Evolutionary conservation across 1,284 basidiomycete species (phyloP).

Genomic region (Puccinia triticina): DNA sequence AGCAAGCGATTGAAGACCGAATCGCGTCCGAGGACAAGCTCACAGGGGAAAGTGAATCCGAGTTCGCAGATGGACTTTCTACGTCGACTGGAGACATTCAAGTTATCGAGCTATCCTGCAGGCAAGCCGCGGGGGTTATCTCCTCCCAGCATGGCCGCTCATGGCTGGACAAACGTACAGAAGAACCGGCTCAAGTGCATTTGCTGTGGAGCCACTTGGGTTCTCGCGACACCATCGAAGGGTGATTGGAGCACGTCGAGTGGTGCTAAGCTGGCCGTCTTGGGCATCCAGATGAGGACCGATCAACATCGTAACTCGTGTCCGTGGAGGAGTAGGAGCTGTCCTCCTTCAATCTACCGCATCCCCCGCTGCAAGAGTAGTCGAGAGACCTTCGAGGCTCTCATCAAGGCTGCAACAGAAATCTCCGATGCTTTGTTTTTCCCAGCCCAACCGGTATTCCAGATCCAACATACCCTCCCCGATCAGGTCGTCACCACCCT

Average conservation of each 20-base stretch:
- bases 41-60: not conserved
- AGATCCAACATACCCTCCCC: constrained; percentile 24
- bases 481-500: constrained; percentile 25
- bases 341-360: constrained; percentile 13
- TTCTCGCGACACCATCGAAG: constrained; percentile 31
- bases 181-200: constrained; percentile 42
- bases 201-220: constrained; percentile 30
- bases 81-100: constrained; percentile 21
- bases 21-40: not conserved
- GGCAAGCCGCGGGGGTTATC: constrained; percentile 32
- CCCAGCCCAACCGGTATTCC: not conserved
- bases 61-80: constrained; percentile 22
- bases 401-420: not conserved
- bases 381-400: not conserved
- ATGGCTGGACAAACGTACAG: constrained; percentile 34
- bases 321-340: constrained; percentile 35
- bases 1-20: constrained; percentile 6
- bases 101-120: constrained; percentile 38
- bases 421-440: constrained; percentile 1
- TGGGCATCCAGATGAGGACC: constrained; percentile 21
- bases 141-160: constrained; percentile 24
- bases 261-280: not conserved
- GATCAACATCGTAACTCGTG: constrained; percentile 39
- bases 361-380: constrained; percentile 19
- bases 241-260: constrained; percentile 12